A percentile compares a stretch with the other conserved stretches of the same genome.
Evolutionary conservation across 495 filamentous ascomycete genomes (phyloP).

Genomic region (Podospora australis): DNA sequence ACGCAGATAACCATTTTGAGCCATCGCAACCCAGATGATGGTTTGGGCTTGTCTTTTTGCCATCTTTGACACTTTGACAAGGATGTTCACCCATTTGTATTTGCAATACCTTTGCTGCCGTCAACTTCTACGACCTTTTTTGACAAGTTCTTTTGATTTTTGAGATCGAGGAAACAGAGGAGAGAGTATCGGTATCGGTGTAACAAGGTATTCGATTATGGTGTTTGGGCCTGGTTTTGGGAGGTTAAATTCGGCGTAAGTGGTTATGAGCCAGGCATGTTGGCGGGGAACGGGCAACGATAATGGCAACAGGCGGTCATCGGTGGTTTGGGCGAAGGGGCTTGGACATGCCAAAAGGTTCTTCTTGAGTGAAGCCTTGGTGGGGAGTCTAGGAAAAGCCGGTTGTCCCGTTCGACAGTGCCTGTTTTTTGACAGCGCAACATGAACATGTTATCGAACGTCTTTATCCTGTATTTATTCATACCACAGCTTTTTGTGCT

Average conservation of each 20-base stretch:
- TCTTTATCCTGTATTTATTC: slow-evolving; percentile 5
- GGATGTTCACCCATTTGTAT: slow-evolving; percentile 20
- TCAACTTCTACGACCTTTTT: no score
- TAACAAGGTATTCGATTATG: not conserved
- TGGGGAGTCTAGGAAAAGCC: slow-evolving; percentile 30
- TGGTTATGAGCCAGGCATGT: no score
- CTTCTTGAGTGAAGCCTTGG: slow-evolving; percentile 22
- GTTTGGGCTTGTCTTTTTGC: slow-evolving; percentile 14
- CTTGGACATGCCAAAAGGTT: slow-evolving; percentile 28
- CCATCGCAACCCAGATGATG: no score
- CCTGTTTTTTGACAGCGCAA: slow-evolving; percentile 19
- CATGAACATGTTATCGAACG: not conserved
- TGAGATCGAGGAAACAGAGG: not conserved
- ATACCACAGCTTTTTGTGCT: no score
- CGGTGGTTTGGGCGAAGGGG: slow-evolving; percentile 12
- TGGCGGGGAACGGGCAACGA: no score
- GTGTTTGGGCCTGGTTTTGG: slow-evolving; percentile 1
- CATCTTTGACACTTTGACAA: slow-evolving; percentile 19
- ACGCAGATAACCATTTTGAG: no score
- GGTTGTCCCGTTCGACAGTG: slow-evolving; percentile 21
- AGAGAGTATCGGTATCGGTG: not conserved
- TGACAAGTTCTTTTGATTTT: no score
- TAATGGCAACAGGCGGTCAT: slow-evolving; percentile 12
- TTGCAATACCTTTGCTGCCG: slow-evolving; percentile 16
- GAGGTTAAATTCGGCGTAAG: not conserved